Evolutionary conservation across 2,329 filamentous ascomycete genomes (phyloP).

Genomic region (Neofusicoccum parvum): DNA sequence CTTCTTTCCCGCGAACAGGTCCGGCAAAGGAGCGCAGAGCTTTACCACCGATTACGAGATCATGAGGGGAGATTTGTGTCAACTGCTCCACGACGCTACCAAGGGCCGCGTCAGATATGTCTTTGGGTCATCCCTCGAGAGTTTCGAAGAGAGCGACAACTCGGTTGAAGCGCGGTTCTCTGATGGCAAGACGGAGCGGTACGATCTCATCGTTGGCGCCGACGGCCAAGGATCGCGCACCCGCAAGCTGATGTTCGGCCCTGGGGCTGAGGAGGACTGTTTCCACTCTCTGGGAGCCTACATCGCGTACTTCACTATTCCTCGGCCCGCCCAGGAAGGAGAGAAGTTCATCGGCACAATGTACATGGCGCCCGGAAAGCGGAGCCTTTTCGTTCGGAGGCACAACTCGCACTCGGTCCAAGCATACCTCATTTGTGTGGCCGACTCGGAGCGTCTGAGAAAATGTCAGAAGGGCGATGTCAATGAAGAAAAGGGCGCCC

Average conservation of each 20-base stretch:
- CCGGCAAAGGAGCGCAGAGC: conserved; percentile 38
- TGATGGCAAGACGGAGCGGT: conserved; percentile 47
- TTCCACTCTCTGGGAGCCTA: conserved; percentile 31
- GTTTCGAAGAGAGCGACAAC: conserved; percentile 32
- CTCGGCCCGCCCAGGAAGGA: conserved; percentile 30
- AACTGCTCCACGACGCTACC: conserved; percentile 51
- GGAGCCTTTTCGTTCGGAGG: conserved; percentile 46
- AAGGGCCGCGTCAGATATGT: conserved; percentile 33
- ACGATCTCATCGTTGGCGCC: conserved; percentile 58
- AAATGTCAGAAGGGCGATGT: conserved; percentile 31
- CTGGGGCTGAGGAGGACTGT: conserved; percentile 21
- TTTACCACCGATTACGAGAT: conserved; percentile 62
- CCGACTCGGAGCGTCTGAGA: conserved; percentile 5
- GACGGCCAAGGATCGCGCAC: conserved; percentile 58
- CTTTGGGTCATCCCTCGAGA: conserved; percentile 35
- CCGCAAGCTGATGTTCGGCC: conserved; percentile 34
- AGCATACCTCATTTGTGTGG: conserved; percentile 33
- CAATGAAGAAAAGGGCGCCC: conserved; percentile 43
- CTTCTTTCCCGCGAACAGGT: conserved; percentile 43
- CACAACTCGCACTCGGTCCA: conserved; percentile 42
- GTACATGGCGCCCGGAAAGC: conserved; percentile 40
- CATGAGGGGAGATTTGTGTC: conserved; percentile 59
- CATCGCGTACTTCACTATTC: conserved; percentile 43
- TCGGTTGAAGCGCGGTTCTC: conserved; percentile 46
- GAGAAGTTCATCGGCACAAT: conserved; percentile 41